Evolutionary conservation across 768 basidiomycete species (phyloP).

Genomic region (Rhizopogon sp.): DNA sequence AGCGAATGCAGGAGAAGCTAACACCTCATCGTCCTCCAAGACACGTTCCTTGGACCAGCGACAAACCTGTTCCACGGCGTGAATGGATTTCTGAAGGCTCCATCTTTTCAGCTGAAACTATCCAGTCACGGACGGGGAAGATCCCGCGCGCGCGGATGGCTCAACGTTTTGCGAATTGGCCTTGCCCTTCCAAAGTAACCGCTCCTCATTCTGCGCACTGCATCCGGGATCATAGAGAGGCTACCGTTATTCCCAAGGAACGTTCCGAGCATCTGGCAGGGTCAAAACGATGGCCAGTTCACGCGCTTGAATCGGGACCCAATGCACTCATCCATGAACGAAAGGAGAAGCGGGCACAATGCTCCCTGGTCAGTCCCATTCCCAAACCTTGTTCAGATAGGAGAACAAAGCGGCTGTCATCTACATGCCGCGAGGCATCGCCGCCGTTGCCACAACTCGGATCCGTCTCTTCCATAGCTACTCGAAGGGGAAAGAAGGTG

Average conservation of each 20-base stretch:
- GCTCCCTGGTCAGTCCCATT: background rate
- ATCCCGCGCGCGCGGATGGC: background rate
- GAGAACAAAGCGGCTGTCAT: background rate
- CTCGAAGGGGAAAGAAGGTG: slow-evolving; percentile 33
- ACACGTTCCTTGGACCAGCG: slow-evolving; percentile 25
- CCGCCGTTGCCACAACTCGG: background rate
- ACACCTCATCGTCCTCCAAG: slow-evolving; percentile 16
- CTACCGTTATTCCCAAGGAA: background rate
- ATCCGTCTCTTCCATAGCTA: slow-evolving; percentile 26
- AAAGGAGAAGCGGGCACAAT: background rate
- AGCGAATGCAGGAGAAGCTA: slow-evolving; percentile 13
- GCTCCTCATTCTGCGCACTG: background rate
- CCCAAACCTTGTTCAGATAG: background rate
- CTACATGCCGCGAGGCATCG: background rate
- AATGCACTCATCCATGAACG: background rate
- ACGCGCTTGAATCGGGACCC: background rate
- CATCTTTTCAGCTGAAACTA: slow-evolving; percentile 17
- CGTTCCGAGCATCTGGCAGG: background rate
- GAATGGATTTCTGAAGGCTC: slow-evolving; percentile 28
- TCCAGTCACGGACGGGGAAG: slow-evolving; percentile 4
- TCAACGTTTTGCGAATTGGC: background rate
- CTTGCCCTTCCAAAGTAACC: background rate
- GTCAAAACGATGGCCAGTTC: background rate
- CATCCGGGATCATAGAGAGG: background rate
- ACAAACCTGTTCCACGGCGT: slow-evolving; percentile 12